These are phyloP conservation scores for Bauhinia variegata DNA, from an alignment of 306 rosid species.

Conservation along the genomic window DNA sequence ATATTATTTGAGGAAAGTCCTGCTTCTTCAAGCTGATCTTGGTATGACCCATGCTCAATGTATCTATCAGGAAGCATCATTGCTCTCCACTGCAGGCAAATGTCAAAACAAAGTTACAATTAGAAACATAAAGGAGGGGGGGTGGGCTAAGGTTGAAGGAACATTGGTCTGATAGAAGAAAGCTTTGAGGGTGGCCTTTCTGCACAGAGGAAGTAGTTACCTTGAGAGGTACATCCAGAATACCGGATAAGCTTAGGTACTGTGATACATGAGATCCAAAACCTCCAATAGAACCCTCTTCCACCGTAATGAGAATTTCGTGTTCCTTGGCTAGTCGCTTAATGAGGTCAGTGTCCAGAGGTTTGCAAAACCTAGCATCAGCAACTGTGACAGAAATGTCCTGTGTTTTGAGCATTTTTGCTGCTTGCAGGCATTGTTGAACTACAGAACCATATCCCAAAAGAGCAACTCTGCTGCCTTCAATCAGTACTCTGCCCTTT, in stretches of 20 bases:
- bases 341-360: constrained; percentile 73
- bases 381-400: constrained; percentile 71
- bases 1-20: constrained; percentile 82
- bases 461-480: constrained; percentile 76
- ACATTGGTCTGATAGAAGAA: not conserved
- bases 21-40: constrained; percentile 69
- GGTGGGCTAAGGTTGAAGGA: not conserved
- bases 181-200: not conserved
- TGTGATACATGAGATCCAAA: constrained; percentile 94
- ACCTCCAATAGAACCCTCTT: constrained; percentile 93
- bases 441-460: constrained; percentile 82
- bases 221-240: constrained; percentile 80
- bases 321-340: constrained; percentile 69
- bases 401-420: constrained; percentile 54
- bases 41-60: constrained; percentile 82
- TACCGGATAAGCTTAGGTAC: constrained; percentile 72
- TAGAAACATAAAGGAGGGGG: not conserved
- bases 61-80: constrained; percentile 94
- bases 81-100: constrained; percentile 70
- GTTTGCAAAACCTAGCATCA: constrained; percentile 96
- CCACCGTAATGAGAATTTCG: constrained; percentile 79
- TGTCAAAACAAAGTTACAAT: constrained; percentile 7
- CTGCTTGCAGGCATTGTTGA: constrained; percentile 75
- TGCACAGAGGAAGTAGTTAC: constrained; percentile 44
- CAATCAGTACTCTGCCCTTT: constrained; percentile 71